Conservation (phyloP, 129 eudicot genomes). For the Rutidosis leptorrhynchoides region DNA sequence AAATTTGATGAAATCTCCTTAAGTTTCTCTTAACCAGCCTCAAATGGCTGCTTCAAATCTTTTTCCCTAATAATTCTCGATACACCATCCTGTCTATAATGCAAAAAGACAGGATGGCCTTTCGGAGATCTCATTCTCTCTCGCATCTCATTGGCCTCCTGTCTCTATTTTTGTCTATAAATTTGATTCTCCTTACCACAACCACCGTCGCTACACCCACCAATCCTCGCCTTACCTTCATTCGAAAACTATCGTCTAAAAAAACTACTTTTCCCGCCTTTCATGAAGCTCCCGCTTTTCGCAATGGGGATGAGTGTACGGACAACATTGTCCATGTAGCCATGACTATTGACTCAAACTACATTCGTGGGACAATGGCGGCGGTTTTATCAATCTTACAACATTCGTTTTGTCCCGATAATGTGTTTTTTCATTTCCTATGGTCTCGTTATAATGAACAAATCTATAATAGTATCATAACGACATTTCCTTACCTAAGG, state of each 20-base stretch:
- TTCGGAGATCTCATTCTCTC: conserved; percentile 36
- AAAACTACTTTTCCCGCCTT: conserved; percentile 23
- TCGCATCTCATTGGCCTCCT: conserved; percentile 58
- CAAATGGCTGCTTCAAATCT: conserved; percentile 43
- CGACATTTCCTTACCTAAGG: conserved; percentile 40
- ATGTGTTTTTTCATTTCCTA: conserved; percentile 43
- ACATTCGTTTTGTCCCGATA: conserved; percentile 55
- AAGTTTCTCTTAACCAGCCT: conserved; percentile 45
- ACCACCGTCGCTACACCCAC: conserved; percentile 23
- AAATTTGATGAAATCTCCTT: conserved; percentile 31
- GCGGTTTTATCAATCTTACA: conserved; percentile 49
- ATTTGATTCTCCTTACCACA: conserved; percentile 11
- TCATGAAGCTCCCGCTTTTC: conserved; percentile 55
- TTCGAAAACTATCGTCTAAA: conserved; percentile 27
- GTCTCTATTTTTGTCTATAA: conserved; percentile 37
- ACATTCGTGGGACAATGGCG: conserved; percentile 51
- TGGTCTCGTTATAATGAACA: conserved; percentile 35
- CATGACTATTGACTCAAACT: conserved; percentile 52
- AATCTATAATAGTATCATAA: conserved; percentile 28
- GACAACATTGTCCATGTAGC: conserved; percentile 33
- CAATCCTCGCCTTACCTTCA: conserved; percentile 29
- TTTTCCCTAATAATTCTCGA: conserved; percentile 18
- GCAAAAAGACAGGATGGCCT: conserved; percentile 57
- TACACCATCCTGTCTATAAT: conserved; percentile 22
- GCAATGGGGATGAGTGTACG: conserved; percentile 38